phyloP scores from a whole-genome alignment of 2,329 filamentous ascomycete genomes.

The Ophiostoma ulmi region DNA sequence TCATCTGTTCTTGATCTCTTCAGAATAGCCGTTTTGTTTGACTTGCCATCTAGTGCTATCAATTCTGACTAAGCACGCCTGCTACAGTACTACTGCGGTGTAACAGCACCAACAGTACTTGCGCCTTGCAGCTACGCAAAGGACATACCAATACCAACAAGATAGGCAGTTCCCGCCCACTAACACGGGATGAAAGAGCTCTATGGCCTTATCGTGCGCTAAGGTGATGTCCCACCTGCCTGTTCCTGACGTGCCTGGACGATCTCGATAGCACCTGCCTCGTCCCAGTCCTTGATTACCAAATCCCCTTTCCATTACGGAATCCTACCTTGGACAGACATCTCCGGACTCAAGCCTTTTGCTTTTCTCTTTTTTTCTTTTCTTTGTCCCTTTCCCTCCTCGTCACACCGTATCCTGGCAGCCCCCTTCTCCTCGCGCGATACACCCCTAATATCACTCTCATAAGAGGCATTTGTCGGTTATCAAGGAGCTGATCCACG shows the following conservation, averaged over 20 bases:
- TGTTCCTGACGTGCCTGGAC: conserved; percentile 9
- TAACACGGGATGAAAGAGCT: conserved; percentile 4
- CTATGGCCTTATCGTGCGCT: conserved; percentile 4
- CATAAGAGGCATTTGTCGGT: neutral
- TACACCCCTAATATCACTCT: neutral
- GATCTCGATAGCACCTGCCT: conserved; percentile 5
- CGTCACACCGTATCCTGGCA: neutral
- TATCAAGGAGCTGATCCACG: neutral
- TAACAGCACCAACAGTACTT: neutral
- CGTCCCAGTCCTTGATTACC: no score
- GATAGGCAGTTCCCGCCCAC: neutral
- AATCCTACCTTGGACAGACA: conserved; percentile 1
- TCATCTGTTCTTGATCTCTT: neutral
- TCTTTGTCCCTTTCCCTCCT: neutral
- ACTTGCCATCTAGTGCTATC: neutral
- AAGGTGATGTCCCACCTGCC: conserved; percentile 5
- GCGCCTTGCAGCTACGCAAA: neutral
- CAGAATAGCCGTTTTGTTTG: neutral
- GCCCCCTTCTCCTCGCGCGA: neutral
- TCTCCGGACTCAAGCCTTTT: neutral
- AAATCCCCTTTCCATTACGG: neutral
- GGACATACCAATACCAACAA: neutral
- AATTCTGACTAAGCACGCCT: neutral
- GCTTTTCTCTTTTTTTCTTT: neutral
- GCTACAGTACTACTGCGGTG: neutral